Conservation (phyloP, 495 filamentous ascomycete species). For the Aspergillus steynii region DNA sequence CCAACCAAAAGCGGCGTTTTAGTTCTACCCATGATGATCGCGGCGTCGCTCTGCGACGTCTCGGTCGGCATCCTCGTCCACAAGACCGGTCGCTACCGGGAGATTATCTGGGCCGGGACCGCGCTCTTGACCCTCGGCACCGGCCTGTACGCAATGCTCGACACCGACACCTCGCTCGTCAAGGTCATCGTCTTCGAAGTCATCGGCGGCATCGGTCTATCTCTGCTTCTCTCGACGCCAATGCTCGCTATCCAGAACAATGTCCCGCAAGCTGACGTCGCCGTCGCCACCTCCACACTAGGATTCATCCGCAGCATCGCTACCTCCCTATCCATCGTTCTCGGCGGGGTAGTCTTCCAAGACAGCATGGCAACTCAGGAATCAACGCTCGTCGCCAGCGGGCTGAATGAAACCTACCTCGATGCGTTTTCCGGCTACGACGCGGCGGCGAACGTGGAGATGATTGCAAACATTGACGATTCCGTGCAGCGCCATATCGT, state of each 20-base stretch:
- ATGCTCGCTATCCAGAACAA: constrained; percentile 44
- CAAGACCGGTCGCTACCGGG: constrained; percentile 50
- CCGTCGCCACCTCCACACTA: constrained; percentile 38
- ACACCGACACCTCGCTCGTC: constrained; percentile 48
- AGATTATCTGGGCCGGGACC: constrained; percentile 57
- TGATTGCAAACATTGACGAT: neutral
- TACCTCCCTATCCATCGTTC: constrained; percentile 55
- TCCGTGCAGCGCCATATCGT: constrained; percentile 21
- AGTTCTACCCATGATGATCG: constrained; percentile 65
- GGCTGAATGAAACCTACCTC: neutral
- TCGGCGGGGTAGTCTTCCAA: constrained; percentile 69
- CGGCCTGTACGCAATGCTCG: constrained; percentile 64
- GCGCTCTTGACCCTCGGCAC: constrained; percentile 61
- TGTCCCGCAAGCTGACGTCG: constrained; percentile 34
- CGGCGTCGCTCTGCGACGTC: constrained; percentile 57
- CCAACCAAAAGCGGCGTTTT: constrained; percentile 71
- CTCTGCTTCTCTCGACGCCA: constrained; percentile 62
- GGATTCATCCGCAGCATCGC: constrained; percentile 39
- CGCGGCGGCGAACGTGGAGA: constrained; percentile 6
- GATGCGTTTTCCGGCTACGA: neutral
- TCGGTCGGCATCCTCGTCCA: constrained; percentile 48
- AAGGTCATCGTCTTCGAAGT: constrained; percentile 60
- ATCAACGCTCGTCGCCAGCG: neutral
- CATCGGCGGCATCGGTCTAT: constrained; percentile 55
- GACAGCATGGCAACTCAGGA: constrained; percentile 8